These are phyloP conservation scores for Magnaporthiopsis rhizophila DNA, from an alignment of 2,329 filamentous ascomycete genomes.

Conservation along the genomic window DNA sequence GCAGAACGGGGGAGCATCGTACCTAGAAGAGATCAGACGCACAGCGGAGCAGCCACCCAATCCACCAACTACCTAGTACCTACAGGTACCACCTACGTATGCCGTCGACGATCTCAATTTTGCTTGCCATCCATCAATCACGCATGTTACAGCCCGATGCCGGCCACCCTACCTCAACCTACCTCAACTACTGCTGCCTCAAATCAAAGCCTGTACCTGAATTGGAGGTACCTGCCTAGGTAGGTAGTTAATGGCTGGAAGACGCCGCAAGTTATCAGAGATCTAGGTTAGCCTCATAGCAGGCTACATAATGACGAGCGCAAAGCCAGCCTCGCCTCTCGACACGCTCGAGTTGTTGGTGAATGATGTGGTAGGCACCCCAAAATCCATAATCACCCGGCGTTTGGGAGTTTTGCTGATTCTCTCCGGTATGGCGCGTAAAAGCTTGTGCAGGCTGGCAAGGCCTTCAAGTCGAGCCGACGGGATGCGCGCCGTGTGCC, in stretches of 20 bases:
- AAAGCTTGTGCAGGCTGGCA: conserved; percentile 52
- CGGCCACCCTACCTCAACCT: too few relatives aligned
- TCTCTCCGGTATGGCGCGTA: not conserved
- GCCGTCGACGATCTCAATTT: too few relatives aligned
- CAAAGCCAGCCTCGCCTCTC: conserved; percentile 30
- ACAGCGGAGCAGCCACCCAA: too few relatives aligned
- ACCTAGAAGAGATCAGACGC: too few relatives aligned
- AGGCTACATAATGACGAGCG: conserved; percentile 21
- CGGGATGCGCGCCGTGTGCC: conserved; percentile 26
- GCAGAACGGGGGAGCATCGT: not conserved
- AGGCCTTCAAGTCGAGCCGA: conserved; percentile 44
- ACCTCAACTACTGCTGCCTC: too few relatives aligned
- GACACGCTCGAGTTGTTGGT: conserved; percentile 44
- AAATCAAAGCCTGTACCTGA: too few relatives aligned
- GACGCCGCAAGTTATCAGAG: not conserved
- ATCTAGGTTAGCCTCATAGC: not conserved
- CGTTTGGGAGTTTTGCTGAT: not conserved
- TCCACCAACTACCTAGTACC: too few relatives aligned
- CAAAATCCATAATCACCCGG: not conserved
- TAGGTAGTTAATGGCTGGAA: too few relatives aligned
- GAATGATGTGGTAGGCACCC: conserved; percentile 43
- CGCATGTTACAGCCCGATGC: too few relatives aligned
- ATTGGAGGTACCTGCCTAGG: too few relatives aligned
- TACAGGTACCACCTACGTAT: too few relatives aligned
- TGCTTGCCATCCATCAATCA: too few relatives aligned